These are phyloP conservation scores for Klebsormidium nitens DNA, from an alignment of 139 green algal genomes.

Conservation along the genomic window DNA sequence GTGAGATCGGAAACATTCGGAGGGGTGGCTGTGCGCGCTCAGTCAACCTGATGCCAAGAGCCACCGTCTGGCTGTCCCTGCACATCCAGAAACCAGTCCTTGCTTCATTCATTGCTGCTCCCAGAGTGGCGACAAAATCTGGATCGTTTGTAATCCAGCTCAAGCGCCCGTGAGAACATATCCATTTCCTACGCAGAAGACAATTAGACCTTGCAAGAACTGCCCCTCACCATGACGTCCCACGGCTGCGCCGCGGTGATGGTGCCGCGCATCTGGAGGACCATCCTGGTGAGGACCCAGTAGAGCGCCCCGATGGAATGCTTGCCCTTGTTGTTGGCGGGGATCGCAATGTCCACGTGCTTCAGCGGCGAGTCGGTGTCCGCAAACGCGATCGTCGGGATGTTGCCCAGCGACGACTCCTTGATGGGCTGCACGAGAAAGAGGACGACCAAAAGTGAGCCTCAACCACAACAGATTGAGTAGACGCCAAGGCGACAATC, in stretches of 20 bases:
- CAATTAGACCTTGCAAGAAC: too few relatives aligned
- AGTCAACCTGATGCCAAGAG: too few relatives aligned
- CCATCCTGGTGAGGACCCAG: constrained; percentile 94
- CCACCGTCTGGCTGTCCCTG: too few relatives aligned
- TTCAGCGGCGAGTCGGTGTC: constrained; percentile 94
- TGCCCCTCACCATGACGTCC: constrained; percentile 52
- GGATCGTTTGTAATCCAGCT: too few relatives aligned
- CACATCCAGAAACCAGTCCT: too few relatives aligned
- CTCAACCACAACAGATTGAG: background rate
- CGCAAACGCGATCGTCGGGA: constrained; percentile 98
- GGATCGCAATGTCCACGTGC: constrained; percentile 96
- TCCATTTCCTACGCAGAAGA: too few relatives aligned
- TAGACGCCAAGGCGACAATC: too few relatives aligned
- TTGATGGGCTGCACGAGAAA: constrained; percentile 82
- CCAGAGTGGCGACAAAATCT: too few relatives aligned
- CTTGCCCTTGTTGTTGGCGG: constrained; percentile 99
- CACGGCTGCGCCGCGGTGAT: constrained; percentile 55
- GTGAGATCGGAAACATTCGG: too few relatives aligned
- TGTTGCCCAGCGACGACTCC: constrained; percentile 97
- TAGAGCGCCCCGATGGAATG: constrained; percentile 94
- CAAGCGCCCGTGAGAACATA: too few relatives aligned
- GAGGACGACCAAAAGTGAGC: background rate
- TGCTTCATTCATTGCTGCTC: too few relatives aligned
- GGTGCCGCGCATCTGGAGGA: constrained; percentile 94
- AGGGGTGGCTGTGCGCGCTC: too few relatives aligned